Evolutionary conservation across 805 yeast species (phyloP), one percentile per base, ranked within the genome.

Genomic region (Candida oleophila): DNA sequence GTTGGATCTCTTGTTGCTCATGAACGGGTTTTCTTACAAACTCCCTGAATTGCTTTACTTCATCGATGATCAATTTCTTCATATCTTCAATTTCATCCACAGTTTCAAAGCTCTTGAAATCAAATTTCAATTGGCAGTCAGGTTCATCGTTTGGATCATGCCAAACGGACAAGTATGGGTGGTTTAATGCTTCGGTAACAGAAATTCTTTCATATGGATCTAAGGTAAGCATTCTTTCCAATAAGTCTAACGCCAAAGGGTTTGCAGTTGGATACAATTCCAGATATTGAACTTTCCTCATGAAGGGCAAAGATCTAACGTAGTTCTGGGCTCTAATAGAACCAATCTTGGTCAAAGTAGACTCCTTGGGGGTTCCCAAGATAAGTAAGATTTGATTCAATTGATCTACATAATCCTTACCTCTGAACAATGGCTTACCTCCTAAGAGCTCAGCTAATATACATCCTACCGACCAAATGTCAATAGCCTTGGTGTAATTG

Each of bases 401-500:
- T 66, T 94, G 99, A 64, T 94, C 96, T 25, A 92, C 96, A 62
- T 92, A 94, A 69, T 94, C 98, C 62, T 87, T 87, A 3, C 99
- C 99, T 55, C 92, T 86, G 70, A 94, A 94, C 19, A 94, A 76
- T 1, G 99, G 97, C 56, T 81, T 81, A 0, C 97, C 91, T 2
- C 96, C 96, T 16, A 94, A 69, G 51, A 94, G 76, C 63, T 94
- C 99, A 1, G 98, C 99, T 45, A 94, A 71, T 48, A 94, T 91
- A 69, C 99, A 94, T 2, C 99, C 99, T 18, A 94, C 96, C 0
- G 97, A 89, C 99, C 99, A 94, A 47, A 94, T 79, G 65, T 94
- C 99, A 49, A 94, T 92, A 20, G 99, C 97, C 69, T 89, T 91
- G 4, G 98, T 88, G 66, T 92, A 92, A 49, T 91, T 89, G 64